A percentile compares a stretch with the other conserved stretches of the same genome.
phyloP scores from a whole-genome alignment of 805 yeast genomes.

The Lachancea quebecensis region DNA sequence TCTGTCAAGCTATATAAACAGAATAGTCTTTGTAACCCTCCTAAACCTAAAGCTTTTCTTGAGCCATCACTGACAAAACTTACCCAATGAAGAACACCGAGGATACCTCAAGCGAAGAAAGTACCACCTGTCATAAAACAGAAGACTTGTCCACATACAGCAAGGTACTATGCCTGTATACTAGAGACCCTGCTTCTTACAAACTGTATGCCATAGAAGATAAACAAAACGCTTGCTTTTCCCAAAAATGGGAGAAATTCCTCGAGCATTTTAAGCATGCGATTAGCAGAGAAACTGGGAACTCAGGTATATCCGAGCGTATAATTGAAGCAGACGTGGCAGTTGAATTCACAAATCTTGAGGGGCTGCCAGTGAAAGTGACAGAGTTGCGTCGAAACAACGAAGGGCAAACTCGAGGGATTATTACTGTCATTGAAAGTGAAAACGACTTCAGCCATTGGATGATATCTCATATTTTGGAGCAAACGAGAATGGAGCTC shows the following conservation, averaged over 20 bases:
- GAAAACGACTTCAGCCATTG: slow-evolving; percentile 31
- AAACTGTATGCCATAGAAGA: slow-evolving; percentile 26
- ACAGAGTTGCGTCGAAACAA: slow-evolving; percentile 28
- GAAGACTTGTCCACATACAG: slow-evolving; percentile 33
- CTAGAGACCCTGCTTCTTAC: slow-evolving; percentile 21
- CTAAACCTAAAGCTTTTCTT: too few species aligned
- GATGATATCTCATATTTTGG: slow-evolving; percentile 34
- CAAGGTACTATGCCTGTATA: slow-evolving; percentile 35
- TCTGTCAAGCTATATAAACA: too few species aligned
- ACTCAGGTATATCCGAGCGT: slow-evolving; percentile 15
- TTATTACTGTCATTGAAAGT: slow-evolving; percentile 31
- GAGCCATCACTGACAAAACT: too few species aligned
- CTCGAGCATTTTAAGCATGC: slow-evolving; percentile 6
- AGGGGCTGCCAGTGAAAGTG: slow-evolving; percentile 23
- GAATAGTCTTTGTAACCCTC: too few species aligned
- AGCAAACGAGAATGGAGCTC: slow-evolving; percentile 29
- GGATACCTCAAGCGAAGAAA: background rate
- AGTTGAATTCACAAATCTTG: slow-evolving; percentile 15
- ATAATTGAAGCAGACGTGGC: slow-evolving; percentile 14
- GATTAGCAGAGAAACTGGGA: background rate
- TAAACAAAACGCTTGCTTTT: slow-evolving; percentile 29
- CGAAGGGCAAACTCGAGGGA: slow-evolving; percentile 35
- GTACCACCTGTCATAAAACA: slow-evolving; percentile 15
- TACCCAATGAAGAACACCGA: background rate
- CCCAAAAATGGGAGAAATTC: slow-evolving; percentile 26